Evolutionary conservation across 805 yeast species (phyloP), one percentile per base, ranked within the genome.

Genomic region (Teunomyces cretensis): DNA sequence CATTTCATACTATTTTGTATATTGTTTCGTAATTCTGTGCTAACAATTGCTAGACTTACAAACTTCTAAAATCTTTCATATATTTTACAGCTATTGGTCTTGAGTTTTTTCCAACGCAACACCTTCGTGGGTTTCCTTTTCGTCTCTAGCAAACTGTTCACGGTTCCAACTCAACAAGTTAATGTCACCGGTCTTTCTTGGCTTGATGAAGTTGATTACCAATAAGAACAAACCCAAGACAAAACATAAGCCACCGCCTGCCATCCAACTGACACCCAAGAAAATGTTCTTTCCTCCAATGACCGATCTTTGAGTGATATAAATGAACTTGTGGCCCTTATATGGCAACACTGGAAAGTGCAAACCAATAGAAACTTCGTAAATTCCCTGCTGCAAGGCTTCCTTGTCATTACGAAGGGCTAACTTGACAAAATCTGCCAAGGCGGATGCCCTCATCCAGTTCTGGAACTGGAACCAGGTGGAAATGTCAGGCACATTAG

Each of bases 311-410:
- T 88, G 88, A 3, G 88, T 78, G 22, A 87, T 52, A 56, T 79
- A 86, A 19, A 87, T 63, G 45, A 76, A 80, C 62, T 87, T 87
- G 45, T 78, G 76, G 44, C 92, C 92, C 6, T 81, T 68, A 61
- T 75, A 87, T 30, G 79, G 81, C 17, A 72, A 68, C 2, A 86
- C 92, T 4, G 95, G 95, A 81, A 86, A 87, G 54, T 87, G 90
- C 49, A 86, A 69, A 0, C 90, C 94, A 32, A 84, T 75, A 32
- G 75, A 67, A 15, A 84, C 68, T 62, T 84, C 81, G 57, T 86
- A 87, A 9, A 72, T 72, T 32, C 94, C 94, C 4, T 71, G 68
- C 9, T 64, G 58, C 49, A 86, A 62, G 1, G 65, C 64, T 32
- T 80, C 83, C 39, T 80, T 59, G 48, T 79, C 82, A 57, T 85